phyloP scores from a whole-genome alignment of 2,329 filamentous ascomycete species.

The Sordariomycetes sp. region DNA sequence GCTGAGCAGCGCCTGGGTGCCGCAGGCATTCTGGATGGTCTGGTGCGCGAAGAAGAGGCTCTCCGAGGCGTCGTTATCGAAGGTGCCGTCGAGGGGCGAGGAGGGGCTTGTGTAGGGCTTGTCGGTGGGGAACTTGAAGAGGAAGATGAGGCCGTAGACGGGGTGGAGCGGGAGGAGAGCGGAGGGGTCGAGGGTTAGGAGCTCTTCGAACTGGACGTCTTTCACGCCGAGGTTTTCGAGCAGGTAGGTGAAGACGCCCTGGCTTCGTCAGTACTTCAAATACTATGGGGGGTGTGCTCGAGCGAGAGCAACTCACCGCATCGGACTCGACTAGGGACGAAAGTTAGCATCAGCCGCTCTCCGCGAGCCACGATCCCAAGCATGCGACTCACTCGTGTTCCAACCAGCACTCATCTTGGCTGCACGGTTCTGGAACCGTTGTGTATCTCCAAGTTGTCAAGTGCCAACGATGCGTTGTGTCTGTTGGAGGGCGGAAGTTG shows the following conservation, averaged over 20 bases:
- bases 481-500: neutral
- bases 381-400: slow-evolving; percentile 64
- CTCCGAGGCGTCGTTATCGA: slow-evolving; percentile 65
- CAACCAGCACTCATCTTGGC: slow-evolving; percentile 66
- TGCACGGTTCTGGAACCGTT: neutral
- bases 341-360: slow-evolving; percentile 12
- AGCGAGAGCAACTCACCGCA: slow-evolving; percentile 52
- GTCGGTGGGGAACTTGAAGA: slow-evolving; percentile 90
- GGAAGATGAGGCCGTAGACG: slow-evolving; percentile 93
- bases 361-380: neutral
- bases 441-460: neutral
- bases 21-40: slow-evolving; percentile 97
- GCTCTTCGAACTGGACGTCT: slow-evolving; percentile 93
- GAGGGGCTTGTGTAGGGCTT: slow-evolving; percentile 46
- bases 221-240: slow-evolving; percentile 86
- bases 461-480: neutral
- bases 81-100: slow-evolving; percentile 69
- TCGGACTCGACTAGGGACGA: slow-evolving; percentile 66
- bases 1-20: slow-evolving; percentile 87
- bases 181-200: slow-evolving; percentile 76
- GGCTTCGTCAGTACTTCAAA: neutral
- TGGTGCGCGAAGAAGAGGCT: slow-evolving; percentile 89
- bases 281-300: neutral
- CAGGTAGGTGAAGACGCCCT: slow-evolving; percentile 95
- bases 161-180: slow-evolving; percentile 61